phyloP scores from a whole-genome alignment of 495 filamentous ascomycete genomes.

The Xylona heveae region DNA sequence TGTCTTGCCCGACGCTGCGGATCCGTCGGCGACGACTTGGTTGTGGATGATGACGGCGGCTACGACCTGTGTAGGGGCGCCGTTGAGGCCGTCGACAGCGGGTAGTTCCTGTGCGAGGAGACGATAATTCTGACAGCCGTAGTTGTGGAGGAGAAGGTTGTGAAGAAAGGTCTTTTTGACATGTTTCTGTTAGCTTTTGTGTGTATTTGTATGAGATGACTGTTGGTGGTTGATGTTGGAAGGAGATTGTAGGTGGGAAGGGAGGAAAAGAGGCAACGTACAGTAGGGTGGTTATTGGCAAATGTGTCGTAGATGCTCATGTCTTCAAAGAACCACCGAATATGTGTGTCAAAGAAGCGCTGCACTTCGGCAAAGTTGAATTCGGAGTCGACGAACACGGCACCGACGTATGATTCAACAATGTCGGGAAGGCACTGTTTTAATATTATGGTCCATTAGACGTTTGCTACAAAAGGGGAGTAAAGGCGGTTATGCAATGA shows the following conservation, averaged over 20 bases:
- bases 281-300: slow-evolving; percentile 69
- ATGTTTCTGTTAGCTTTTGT: background rate
- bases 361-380: slow-evolving; percentile 58
- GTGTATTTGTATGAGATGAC: background rate
- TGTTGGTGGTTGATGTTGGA: background rate
- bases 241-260: slow-evolving; percentile 7
- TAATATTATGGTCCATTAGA: background rate
- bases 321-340: slow-evolving; percentile 65
- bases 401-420: slow-evolving; percentile 75
- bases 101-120: slow-evolving; percentile 29
- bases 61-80: slow-evolving; percentile 29
- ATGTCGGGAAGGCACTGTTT: slow-evolving; percentile 61
- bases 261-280: slow-evolving; percentile 13
- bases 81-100: slow-evolving; percentile 10
- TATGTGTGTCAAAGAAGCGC: slow-evolving; percentile 49
- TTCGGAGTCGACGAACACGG: slow-evolving; percentile 76
- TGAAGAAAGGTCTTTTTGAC: slow-evolving; percentile 27
- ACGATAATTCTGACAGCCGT: slow-evolving; percentile 31
- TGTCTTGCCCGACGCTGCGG: slow-evolving; percentile 38
- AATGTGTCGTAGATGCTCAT: slow-evolving; percentile 78
- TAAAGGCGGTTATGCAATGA: background rate
- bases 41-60: slow-evolving; percentile 65
- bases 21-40: slow-evolving; percentile 36
- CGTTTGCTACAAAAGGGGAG: background rate
- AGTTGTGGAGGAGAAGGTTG: slow-evolving; percentile 24